Conservation (phyloP, 768 basidiomycete genomes). For the Mycena metata region DNA sequence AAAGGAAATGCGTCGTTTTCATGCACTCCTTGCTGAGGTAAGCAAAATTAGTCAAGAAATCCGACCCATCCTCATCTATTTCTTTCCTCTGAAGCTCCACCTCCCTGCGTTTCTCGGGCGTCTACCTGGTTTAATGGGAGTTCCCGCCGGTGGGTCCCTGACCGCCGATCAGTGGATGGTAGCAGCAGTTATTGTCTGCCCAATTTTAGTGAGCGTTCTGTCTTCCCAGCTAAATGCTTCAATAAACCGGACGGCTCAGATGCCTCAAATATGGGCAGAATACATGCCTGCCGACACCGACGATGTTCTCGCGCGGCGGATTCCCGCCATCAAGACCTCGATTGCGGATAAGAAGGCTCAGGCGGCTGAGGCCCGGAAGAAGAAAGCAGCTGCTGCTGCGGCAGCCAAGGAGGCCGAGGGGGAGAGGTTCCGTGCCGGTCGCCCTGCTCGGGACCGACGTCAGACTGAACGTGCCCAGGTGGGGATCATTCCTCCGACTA, state of each 20-base stretch:
- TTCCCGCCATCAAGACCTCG: not conserved
- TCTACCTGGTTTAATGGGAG: slow-evolving; percentile 45
- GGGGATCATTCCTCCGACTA: too few species aligned
- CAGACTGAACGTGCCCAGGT: too few species aligned
- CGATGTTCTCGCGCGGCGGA: not conserved
- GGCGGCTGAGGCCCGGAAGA: not conserved
- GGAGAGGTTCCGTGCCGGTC: too few species aligned
- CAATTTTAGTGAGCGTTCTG: not conserved
- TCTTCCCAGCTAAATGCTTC: too few species aligned
- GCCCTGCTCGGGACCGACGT: too few species aligned
- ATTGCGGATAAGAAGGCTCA: not conserved
- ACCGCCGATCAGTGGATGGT: slow-evolving; percentile 53
- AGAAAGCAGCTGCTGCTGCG: not conserved
- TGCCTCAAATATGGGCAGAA: slow-evolving; percentile 46
- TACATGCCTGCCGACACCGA: slow-evolving; percentile 13
- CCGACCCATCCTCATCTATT: too few species aligned
- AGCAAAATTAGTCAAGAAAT: too few species aligned
- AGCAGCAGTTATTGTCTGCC: slow-evolving; percentile 38
- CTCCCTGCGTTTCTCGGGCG: slow-evolving; percentile 20
- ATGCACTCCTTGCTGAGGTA: slow-evolving; percentile 13
- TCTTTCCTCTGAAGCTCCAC: too few species aligned
- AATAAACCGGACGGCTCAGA: slow-evolving; percentile 24
- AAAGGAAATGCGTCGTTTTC: slow-evolving; percentile 25
- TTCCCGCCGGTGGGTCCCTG: slow-evolving; percentile 51
- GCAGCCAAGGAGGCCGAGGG: too few species aligned